A percentile compares a stretch with the other conserved stretches of the same genome.
These are phyloP conservation scores for Hypoxylon rubiginosum DNA, from an alignment of 2,329 filamentous ascomycete genomes.

Conservation along the genomic window DNA sequence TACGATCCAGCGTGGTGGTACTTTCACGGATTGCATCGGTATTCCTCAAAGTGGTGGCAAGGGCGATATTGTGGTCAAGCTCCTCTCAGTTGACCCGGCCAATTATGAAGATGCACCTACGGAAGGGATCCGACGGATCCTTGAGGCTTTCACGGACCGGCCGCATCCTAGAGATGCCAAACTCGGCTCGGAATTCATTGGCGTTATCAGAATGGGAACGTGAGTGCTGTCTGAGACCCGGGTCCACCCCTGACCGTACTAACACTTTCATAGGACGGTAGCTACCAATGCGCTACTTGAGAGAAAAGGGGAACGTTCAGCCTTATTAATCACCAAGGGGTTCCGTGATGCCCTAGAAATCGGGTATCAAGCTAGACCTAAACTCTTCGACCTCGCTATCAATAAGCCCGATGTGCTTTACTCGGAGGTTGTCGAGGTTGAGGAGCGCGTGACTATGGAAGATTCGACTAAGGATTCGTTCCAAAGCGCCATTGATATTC, in stretches of 20 bases:
- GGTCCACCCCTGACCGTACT: not conserved
- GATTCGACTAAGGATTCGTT: conserved; percentile 5
- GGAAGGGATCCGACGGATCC: conserved; percentile 77
- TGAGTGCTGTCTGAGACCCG: conserved; percentile 17
- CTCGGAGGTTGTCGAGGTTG: conserved; percentile 40
- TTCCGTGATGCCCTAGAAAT: conserved; percentile 34
- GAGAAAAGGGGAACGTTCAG: conserved; percentile 79
- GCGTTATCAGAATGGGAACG: conserved; percentile 45
- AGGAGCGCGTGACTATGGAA: conserved; percentile 39
- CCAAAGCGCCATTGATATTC: conserved; percentile 7
- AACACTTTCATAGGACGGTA: conserved; percentile 70
- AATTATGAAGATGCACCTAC: conserved; percentile 80
- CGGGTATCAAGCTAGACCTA: conserved; percentile 43
- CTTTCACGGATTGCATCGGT: conserved; percentile 43
- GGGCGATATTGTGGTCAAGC: conserved; percentile 79
- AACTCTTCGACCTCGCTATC: conserved; percentile 42
- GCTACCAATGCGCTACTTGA: conserved; percentile 81
- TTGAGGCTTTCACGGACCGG: conserved; percentile 71
- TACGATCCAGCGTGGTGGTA: conserved; percentile 39
- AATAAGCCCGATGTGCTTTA: conserved; percentile 41
- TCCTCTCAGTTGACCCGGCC: conserved; percentile 78
- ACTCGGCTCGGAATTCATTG: conserved; percentile 51
- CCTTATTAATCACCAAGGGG: conserved; percentile 77
- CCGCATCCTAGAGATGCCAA: conserved; percentile 62
- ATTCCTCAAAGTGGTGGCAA: conserved; percentile 74